phyloP scores from a whole-genome alignment of 305 asterid genomes.

The Euphrasia arctica region DNA sequence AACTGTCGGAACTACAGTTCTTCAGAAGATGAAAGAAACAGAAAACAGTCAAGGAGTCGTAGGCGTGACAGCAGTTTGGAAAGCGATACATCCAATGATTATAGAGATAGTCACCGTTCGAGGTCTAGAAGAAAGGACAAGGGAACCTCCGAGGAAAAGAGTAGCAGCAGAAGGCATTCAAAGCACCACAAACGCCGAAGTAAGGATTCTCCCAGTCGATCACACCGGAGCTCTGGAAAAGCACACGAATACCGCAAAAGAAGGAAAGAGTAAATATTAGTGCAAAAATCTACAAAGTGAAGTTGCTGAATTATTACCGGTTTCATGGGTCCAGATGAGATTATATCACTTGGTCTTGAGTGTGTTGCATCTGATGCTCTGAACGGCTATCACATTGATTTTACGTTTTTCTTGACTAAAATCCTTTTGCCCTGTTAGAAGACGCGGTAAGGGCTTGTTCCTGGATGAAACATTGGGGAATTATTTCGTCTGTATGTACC shows the following conservation, averaged over 20 bases:
- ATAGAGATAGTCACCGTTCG: conserved; percentile 40
- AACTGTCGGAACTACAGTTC: conserved; percentile 36
- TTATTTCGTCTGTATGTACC: not conserved
- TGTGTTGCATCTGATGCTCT: conserved; percentile 3
- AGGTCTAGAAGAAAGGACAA: conserved; percentile 54
- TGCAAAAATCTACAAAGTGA: conserved; percentile 29
- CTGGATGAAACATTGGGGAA: not conserved
- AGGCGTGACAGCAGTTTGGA: conserved; percentile 41
- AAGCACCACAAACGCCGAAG: conserved; percentile 71
- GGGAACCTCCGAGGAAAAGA: conserved; percentile 43
- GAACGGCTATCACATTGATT: not conserved
- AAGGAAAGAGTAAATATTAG: conserved; percentile 40
- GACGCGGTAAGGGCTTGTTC: not conserved
- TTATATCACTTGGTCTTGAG: not conserved
- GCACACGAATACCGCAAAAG: conserved; percentile 42
- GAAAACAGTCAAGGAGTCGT: conserved; percentile 50
- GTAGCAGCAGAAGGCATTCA: conserved; percentile 63
- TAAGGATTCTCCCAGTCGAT: conserved; percentile 55
- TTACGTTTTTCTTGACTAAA: not conserved
- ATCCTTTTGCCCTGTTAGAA: too few species aligned
- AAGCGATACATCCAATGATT: conserved; percentile 40
- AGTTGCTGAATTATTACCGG: not conserved
- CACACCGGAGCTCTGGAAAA: conserved; percentile 51
- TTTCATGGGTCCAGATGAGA: not conserved
- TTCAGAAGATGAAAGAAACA: conserved; percentile 57